Evolutionary conservation across 176 grass and related monocot species (phyloP).

Genomic region (Metroxylon sagu): DNA sequence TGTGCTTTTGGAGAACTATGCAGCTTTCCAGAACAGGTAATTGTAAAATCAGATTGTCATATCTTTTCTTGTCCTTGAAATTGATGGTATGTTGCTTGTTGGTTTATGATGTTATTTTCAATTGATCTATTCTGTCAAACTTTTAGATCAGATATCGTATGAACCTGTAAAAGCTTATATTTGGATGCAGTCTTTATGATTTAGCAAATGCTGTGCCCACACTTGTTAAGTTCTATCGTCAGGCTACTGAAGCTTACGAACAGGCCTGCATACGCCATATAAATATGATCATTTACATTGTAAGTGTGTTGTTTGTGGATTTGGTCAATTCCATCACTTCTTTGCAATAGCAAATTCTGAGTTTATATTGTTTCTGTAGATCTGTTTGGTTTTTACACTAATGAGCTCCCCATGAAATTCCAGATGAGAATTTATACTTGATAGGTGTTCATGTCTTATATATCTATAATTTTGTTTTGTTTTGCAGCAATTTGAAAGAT

Average conservation of each 20-base stretch:
- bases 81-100: too few species aligned
- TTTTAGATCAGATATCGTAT: background rate
- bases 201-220: slow-evolving; percentile 83
- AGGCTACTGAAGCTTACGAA: slow-evolving; percentile 86
- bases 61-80: background rate
- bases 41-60: background rate
- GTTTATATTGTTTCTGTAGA: too few species aligned
- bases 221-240: slow-evolving; percentile 84
- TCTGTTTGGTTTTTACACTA: too few species aligned
- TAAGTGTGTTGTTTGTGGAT: slow-evolving; percentile 36
- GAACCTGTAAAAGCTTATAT: background rate
- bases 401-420: too few species aligned
- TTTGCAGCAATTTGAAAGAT: slow-evolving; percentile 88
- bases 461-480: too few species aligned
- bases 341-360: background rate
- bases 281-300: slow-evolving; percentile 79
- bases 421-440: too few species aligned
- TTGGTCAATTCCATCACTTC: background rate
- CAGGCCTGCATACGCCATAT: slow-evolving; percentile 92
- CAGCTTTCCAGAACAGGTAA: slow-evolving; percentile 94
- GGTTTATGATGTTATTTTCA: too few species aligned
- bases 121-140: slow-evolving; percentile 2
- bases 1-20: slow-evolving; percentile 91
- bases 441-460: too few species aligned
- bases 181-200: slow-evolving; percentile 85